These are phyloP conservation scores for Globisporangium solare DNA, from an alignment of 352 stramenopile species.

Conservation along the genomic window DNA sequence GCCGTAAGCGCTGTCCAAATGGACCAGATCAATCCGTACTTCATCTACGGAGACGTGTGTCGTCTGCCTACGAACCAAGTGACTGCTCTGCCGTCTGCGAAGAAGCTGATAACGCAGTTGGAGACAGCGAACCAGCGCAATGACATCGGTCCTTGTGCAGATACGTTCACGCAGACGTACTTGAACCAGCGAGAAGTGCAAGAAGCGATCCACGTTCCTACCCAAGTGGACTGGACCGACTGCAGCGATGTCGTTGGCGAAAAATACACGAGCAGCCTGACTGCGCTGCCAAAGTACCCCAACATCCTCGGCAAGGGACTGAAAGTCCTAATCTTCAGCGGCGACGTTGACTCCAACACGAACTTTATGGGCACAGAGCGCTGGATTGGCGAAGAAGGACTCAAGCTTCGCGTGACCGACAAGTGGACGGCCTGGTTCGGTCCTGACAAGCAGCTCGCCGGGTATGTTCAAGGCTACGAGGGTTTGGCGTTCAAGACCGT, in stretches of 20 bases:
- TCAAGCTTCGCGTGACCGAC: slow-evolving; percentile 33
- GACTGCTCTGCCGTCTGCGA: slow-evolving; percentile 32
- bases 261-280: neutral
- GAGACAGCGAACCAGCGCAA: slow-evolving; percentile 24
- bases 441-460: slow-evolving; percentile 70
- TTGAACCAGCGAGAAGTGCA: slow-evolving; percentile 52
- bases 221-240: slow-evolving; percentile 45
- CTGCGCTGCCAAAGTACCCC: slow-evolving; percentile 52
- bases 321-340: slow-evolving; percentile 61
- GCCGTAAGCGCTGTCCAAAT: slow-evolving; percentile 34
- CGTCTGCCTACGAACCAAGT: slow-evolving; percentile 48
- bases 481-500: slow-evolving; percentile 86
- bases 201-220: slow-evolving; percentile 38
- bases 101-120: slow-evolving; percentile 23
- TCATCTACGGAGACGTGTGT: slow-evolving; percentile 71
- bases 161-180: slow-evolving; percentile 57
- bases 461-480: slow-evolving; percentile 79
- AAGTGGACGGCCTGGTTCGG: slow-evolving; percentile 56
- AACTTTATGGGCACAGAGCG: slow-evolving; percentile 85
- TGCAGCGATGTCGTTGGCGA: slow-evolving; percentile 16
- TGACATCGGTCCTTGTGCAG: slow-evolving; percentile 49
- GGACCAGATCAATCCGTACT: slow-evolving; percentile 59
- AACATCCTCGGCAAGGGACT: slow-evolving; percentile 42
- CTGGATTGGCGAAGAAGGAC: slow-evolving; percentile 54
- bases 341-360: slow-evolving; percentile 61